Evolutionary conservation across 164 flowering plant genomes (phyloP).

Genomic region (Sedum album): DNA sequence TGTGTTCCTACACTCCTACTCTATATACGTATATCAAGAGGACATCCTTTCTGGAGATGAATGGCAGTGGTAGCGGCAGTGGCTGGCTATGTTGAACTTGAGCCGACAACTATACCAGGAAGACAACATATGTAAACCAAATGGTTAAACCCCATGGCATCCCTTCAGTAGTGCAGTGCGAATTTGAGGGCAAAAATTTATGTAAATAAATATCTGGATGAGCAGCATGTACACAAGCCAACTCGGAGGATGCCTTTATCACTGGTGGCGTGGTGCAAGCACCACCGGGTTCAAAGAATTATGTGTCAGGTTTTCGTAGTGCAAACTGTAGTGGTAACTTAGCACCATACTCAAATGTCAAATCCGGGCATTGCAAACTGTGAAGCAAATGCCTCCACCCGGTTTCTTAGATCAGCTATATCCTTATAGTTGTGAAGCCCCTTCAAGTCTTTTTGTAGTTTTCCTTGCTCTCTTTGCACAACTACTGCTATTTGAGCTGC

Average conservation of each 20-base stretch:
- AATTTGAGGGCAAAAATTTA: neutral
- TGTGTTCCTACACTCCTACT: too few species aligned
- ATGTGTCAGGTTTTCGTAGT: neutral
- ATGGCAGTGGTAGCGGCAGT: too few species aligned
- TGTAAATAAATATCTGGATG: neutral
- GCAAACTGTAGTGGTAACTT: neutral
- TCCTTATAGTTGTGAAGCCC: slow-evolving; percentile 66
- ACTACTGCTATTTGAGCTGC: slow-evolving; percentile 61
- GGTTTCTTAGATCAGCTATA: slow-evolving; percentile 47
- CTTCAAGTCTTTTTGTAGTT: slow-evolving; percentile 49
- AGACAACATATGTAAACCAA: too few species aligned
- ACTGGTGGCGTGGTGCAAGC: neutral
- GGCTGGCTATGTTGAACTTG: too few species aligned
- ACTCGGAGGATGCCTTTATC: neutral
- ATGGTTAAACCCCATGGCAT: too few species aligned
- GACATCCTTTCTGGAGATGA: too few species aligned
- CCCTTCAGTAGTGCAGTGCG: neutral
- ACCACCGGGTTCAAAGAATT: neutral
- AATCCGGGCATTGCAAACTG: slow-evolving; percentile 80
- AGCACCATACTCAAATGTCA: slow-evolving; percentile 29
- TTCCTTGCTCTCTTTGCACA: slow-evolving; percentile 63
- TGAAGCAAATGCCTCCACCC: slow-evolving; percentile 64
- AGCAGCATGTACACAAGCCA: neutral
- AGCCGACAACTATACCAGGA: too few species aligned
- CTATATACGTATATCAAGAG: too few species aligned